Evolutionary conservation across 176 grass and related monocot species (phyloP).

Genomic region (Rhynchospora tenuis): DNA sequence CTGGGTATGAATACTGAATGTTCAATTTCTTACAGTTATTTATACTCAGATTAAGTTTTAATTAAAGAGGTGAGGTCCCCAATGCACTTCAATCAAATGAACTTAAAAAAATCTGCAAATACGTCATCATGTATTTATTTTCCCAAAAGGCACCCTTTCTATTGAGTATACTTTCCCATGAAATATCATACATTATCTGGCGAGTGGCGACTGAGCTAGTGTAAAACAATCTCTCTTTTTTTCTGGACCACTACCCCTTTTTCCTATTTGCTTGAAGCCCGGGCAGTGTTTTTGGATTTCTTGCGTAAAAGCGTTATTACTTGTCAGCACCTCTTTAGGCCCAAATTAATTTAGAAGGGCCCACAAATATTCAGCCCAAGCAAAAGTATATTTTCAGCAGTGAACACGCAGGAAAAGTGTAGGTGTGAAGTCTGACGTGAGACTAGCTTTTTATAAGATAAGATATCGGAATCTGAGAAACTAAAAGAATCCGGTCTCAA

Average conservation of each 20-base stretch:
- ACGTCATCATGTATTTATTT: not conserved
- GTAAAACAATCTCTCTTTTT: not conserved
- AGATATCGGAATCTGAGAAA: too few species aligned
- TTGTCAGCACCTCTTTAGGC: not conserved
- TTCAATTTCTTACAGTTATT: not conserved
- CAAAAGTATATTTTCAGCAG: not conserved
- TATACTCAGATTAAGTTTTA: not conserved
- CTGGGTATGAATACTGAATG: not conserved
- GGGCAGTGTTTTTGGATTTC: not conserved
- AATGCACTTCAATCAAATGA: not conserved
- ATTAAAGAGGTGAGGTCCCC: not conserved
- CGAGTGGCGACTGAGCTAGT: too few species aligned
- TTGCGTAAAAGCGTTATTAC: not conserved
- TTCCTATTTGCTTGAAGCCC: not conserved
- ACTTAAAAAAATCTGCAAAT: not conserved
- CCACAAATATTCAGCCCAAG: conserved; percentile 5
- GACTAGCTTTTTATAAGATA: not conserved
- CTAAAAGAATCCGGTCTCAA: too few species aligned
- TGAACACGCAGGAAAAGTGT: not conserved
- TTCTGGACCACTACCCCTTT: not conserved
- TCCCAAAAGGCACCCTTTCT: not conserved
- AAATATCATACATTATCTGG: not conserved
- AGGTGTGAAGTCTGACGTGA: not conserved
- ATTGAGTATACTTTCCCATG: not conserved
- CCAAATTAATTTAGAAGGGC: not conserved